phyloP scores from a whole-genome alignment of 2,329 filamentous ascomycete species.

The Colletotrichum spaethianum region DNA sequence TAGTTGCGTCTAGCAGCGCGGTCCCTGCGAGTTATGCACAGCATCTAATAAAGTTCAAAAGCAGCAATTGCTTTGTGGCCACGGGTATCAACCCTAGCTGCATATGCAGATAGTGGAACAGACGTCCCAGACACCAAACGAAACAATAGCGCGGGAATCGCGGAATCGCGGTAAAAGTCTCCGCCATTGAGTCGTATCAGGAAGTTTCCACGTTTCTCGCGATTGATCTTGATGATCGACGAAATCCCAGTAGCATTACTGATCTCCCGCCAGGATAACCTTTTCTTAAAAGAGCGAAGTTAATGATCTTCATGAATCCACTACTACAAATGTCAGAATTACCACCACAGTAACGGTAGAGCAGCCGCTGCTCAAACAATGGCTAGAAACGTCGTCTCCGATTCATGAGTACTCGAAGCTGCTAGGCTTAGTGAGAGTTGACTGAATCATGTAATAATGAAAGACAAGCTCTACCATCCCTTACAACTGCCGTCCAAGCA shows the following conservation, averaged over 20 bases:
- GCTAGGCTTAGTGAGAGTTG: neutral
- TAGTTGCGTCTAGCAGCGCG: neutral
- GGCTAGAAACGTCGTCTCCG: neutral
- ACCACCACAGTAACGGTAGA: neutral
- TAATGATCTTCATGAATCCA: neutral
- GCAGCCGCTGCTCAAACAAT: neutral
- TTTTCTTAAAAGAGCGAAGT: neutral
- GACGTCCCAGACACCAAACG: conserved; percentile 17
- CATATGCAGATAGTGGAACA: neutral
- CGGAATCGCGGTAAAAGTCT: conserved; percentile 15
- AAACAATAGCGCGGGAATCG: conserved; percentile 19
- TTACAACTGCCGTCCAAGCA: conserved; percentile 14
- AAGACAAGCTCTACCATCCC: neutral
- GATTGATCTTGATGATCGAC: neutral
- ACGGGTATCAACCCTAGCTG: neutral
- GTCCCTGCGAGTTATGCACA: neutral
- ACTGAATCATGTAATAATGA: neutral
- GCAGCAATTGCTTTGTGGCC: neutral
- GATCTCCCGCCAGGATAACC: neutral
- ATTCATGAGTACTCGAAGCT: neutral
- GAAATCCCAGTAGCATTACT: neutral
- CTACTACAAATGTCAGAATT: neutral
- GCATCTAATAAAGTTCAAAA: neutral
- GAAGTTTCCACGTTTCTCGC: neutral
- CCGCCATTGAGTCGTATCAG: conserved; percentile 15